Evolutionary conservation across 805 yeast species (phyloP), one percentile per base, ranked within the genome.

Genomic region (Lachancea meyersii): DNA sequence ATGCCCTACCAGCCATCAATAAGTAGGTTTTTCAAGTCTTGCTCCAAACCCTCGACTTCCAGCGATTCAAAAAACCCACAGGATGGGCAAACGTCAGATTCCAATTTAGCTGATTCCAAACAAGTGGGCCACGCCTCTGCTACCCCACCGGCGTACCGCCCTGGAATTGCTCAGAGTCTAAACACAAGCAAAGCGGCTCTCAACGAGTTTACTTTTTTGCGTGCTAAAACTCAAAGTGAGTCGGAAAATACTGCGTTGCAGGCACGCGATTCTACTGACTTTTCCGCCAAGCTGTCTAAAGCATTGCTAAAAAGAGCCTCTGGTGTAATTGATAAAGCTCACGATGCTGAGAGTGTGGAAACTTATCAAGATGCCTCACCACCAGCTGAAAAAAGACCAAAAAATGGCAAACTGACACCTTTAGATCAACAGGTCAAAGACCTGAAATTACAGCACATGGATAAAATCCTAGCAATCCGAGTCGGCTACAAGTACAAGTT

Each of bases 401-500:
- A 36, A 20, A 5, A 37, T 30, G 23, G 39, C 35, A 44, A 52
- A 45, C 62, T 81, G 35, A 84, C 95, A 0, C 96, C 97, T 0
- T 62, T 89, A 28, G 97, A 88, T 51, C 75, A 73, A 47, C 97
- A 89, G 61, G 79, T 80, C 46, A 66, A 79, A 22, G 81, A 79
- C 2, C 64, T 93, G 40, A 88, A 88, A 55, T 50, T 61, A 5
- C 53, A 62, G 1, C 66, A 91, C 56, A 56, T 56, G 40, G 95
- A 86, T 50, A 85, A 85, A 40, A 51, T 93, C 1, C 66, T 93
- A 7, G 80, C 93, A 0, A 72, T 91, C 20, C 93, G 93, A 58
- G 94, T 86, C 2, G 98, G 98, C 0, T 93, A 91, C 65, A 88
- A 87, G 61, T 93, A 79, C 65, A 86, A 85, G 55, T 80, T 89